Conservation (phyloP, 176 grass and related monocot species). For the Hyparrhenia diplandra region DNA sequence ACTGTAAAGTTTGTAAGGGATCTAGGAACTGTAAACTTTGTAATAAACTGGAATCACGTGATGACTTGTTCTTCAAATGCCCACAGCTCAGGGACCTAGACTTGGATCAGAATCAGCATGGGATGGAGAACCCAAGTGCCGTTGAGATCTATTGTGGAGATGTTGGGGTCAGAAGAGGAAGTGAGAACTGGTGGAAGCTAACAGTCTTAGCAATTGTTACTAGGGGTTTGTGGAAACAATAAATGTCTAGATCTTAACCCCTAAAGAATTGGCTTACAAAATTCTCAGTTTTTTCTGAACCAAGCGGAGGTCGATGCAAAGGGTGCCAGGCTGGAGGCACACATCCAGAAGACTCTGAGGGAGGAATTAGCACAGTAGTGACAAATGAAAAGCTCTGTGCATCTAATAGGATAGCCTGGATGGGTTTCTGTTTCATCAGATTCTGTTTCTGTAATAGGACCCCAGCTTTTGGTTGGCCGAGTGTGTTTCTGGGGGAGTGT, state of each 20-base stretch:
- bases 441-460: neutral
- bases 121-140: neutral
- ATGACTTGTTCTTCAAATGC: too few relatives aligned
- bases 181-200: neutral
- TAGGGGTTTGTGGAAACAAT: neutral
- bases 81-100: too few relatives aligned
- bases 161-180: neutral
- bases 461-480: neutral
- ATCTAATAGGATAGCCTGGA: neutral
- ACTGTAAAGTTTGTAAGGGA: neutral
- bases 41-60: neutral
- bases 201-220: neutral
- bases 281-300: neutral
- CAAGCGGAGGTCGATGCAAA: neutral
- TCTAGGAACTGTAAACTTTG: neutral
- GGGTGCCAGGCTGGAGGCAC: neutral
- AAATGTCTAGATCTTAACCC: neutral
- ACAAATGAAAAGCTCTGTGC: neutral
- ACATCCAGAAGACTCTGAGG: neutral
- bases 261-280: neutral
- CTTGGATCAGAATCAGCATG: too few relatives aligned
- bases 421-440: neutral
- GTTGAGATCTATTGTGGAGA: neutral
- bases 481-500: neutral
- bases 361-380: neutral